Evolutionary conservation across 805 yeast genomes (phyloP), one percentile per base, ranked within the genome.

Genomic region (Ascoidea asiatica): DNA sequence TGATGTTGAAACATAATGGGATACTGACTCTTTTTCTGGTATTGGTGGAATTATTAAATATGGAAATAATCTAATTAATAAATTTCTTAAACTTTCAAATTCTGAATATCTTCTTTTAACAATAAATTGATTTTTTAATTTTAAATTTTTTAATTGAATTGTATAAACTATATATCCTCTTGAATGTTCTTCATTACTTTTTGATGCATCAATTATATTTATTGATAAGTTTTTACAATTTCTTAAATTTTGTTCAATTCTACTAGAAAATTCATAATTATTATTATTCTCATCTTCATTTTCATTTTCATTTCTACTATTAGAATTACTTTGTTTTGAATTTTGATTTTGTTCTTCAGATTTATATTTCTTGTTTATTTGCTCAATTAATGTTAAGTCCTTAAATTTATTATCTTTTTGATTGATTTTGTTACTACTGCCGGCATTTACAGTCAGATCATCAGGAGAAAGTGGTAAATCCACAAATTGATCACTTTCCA

Each of bases 21-120:
- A 52, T 17, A 79, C 58, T 19, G 77, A 63, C 50, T 83, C 90
- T 58, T 84, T 84, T 59, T 80, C 83, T 0, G 98, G 98, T 7
- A 92, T 90, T 1, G 97, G 97, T 5, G 98, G 98, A 4, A 92
- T 76, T 3, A 92, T 73, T 4, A 79, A 58, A 3, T 92, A 77
- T 3, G 98, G 97, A 50, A 82, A 81, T 37, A 85, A 63, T 52
- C 81, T 77, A 3, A 78, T 67, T 19, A 92, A 66, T 4, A 82
- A 72, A 38, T 76, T 80, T 48, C 96, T 69, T 40, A 92, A 68
- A 42, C 84, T 76, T 55, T 86, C 96, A 58, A 92, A 92, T 58
- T 92, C 98, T 33, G 95, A 82, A 59, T 92, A 92, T 40, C 97
- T 69, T 53, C 98, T 68, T 41, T 89, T 76, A 8, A 72, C 62